Base-by-base conservation (phyloP, 2,329 filamentous ascomycete species). In the Sporothrix euskadiensis region DNA sequence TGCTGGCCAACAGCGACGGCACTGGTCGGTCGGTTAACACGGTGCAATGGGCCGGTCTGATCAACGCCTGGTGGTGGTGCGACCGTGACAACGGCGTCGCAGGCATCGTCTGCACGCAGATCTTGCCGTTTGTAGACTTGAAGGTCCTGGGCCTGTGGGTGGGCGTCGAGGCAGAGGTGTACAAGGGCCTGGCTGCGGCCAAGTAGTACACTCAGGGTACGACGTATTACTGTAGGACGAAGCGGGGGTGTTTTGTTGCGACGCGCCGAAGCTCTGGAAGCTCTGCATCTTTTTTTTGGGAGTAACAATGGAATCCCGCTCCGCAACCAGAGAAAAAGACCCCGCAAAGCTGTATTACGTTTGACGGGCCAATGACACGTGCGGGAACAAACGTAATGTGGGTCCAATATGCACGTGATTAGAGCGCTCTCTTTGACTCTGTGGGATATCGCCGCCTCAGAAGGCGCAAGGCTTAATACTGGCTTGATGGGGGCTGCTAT, bases 11-110 rank as follows among this genome's bases (percentile, higher is more conserved):
- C 16, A 82, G 83, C 1, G 83, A 83, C 3, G 76, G 78, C 8
- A 87, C 87, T 1, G 87, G 88, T 0, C 82, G 87, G 2, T 85
- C 84, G 0, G 78, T 74, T 6, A 81, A 81, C 26, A 88, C 86
- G 0, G 84, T 76, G 0, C 84, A 83, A 78, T 89, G 88, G 88
- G 84, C 85, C 9, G 88, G 88, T 0, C 76, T 90, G 49, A 78
- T 85, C 7, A 90, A 90, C 78, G 77, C 85, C 57, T 89, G 83
- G 78, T 90, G 87, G 87, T 90, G 87, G 87, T 81, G 82, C 56
- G 88, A 90, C 80, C 80, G 87, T 12, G 86, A 88, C 78, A 85
- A 84, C 75, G 88, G 86, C 0, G 80, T 89, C 73, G 87, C 83
- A 0, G 85, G 84, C 0, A 81, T 86, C 10, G 77, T 86, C 6